Percentiles rank a stretch among this genome's conserved stretches.
These are phyloP conservation scores for Tylopilus sp. DNA, from an alignment of 768 basidiomycete genomes.

Conservation along the genomic window DNA sequence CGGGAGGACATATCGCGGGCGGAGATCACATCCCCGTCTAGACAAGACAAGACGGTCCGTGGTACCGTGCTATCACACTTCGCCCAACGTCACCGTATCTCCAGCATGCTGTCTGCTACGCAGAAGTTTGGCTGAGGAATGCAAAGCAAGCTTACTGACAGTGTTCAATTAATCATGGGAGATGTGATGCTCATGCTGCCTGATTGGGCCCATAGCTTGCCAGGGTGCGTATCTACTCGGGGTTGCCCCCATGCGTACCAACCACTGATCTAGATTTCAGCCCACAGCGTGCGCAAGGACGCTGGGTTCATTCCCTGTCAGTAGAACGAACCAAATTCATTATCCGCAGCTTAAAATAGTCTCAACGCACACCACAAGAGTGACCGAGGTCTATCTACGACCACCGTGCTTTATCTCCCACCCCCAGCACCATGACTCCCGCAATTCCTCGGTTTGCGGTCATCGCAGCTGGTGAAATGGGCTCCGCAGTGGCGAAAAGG, in stretches of 20 bases:
- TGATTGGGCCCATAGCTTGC: slow-evolving; percentile 1
- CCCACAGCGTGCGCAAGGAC: slow-evolving; percentile 6
- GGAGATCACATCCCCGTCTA: neutral
- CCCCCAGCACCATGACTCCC: slow-evolving; percentile 15
- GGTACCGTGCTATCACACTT: neutral
- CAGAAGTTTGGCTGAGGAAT: neutral
- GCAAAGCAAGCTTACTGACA: neutral
- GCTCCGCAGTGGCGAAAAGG: slow-evolving; percentile 49
- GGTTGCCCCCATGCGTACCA: slow-evolving; percentile 10
- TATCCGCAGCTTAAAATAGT: slow-evolving; percentile 1
- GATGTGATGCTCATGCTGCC: slow-evolving; percentile 5
- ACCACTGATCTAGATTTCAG: slow-evolving; percentile 17
- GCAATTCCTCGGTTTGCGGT: slow-evolving; percentile 38
- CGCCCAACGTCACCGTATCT: neutral
- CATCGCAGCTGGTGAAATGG: slow-evolving; percentile 59
- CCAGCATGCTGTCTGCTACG: neutral
- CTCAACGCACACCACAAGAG: neutral
- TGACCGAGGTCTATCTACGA: slow-evolving; percentile 13
- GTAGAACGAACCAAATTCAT: neutral
- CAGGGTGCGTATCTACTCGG: slow-evolving; percentile 7
- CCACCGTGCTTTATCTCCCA: slow-evolving; percentile 4
- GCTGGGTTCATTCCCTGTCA: neutral
- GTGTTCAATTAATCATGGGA: neutral
- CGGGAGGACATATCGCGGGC: neutral
- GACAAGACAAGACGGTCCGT: neutral